Conservation (phyloP, 768 basidiomycete species). For the Paxillus ammoniavirescens region DNA sequence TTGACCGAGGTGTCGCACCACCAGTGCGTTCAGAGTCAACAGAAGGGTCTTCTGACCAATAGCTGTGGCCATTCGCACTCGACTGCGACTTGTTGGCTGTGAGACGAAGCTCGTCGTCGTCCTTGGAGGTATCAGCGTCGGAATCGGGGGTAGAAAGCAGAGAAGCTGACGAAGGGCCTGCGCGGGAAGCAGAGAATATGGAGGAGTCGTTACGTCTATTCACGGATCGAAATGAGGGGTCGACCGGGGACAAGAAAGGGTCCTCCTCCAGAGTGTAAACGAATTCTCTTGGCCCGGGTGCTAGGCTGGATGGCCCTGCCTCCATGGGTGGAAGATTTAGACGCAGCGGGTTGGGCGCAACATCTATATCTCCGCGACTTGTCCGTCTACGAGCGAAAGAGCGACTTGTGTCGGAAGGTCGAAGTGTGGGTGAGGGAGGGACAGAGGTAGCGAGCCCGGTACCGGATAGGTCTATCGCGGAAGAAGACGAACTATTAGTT, state of each 20-base stretch:
- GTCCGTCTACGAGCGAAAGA: constrained; percentile 49
- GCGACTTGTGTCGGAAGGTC: constrained; percentile 33
- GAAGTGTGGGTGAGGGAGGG: constrained; percentile 52
- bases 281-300: constrained; percentile 18
- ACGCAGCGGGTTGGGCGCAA: constrained; percentile 47
- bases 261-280: constrained; percentile 37
- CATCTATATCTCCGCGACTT: constrained; percentile 55
- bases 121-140: constrained; percentile 42
- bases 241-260: constrained; percentile 47
- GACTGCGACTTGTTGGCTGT: constrained; percentile 50
- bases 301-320: constrained; percentile 18
- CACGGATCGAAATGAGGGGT: constrained; percentile 30
- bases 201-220: constrained; percentile 21
- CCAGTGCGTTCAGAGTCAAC: constrained; percentile 51
- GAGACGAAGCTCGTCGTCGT: constrained; percentile 60
- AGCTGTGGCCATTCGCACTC: constrained; percentile 26
- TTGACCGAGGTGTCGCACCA: constrained; percentile 36
- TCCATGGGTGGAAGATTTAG: constrained; percentile 32
- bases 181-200: constrained; percentile 42
- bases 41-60: constrained; percentile 22
- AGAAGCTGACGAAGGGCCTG: constrained; percentile 52
- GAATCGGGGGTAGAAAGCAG: constrained; percentile 38
- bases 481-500: constrained; percentile 47
- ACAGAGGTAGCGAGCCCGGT: constrained; percentile 42
- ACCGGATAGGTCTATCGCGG: constrained; percentile 54